phyloP scores from a whole-genome alignment of 345 rosid genomes.

The Syzygium aqueum region DNA sequence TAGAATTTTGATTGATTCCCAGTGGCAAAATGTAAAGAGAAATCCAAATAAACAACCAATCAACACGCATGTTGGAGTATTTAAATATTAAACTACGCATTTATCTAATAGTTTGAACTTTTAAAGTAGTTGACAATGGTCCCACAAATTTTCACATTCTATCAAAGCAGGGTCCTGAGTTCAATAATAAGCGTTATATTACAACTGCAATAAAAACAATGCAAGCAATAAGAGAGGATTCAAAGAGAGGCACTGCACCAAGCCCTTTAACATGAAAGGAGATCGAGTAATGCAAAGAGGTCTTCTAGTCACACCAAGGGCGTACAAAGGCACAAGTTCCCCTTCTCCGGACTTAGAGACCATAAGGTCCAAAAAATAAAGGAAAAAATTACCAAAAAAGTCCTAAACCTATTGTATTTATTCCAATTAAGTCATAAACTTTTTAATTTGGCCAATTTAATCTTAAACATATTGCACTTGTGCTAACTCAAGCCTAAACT shows the following conservation, averaged over 20 bases:
- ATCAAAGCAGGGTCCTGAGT: background rate
- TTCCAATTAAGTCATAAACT: too few relatives aligned
- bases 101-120: too few relatives aligned
- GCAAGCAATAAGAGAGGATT: background rate
- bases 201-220: background rate
- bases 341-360: too few relatives aligned
- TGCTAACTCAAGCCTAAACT: too few relatives aligned
- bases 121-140: too few relatives aligned
- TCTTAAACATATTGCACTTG: background rate
- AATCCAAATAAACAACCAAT: background rate
- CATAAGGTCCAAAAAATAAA: too few relatives aligned
- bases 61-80: background rate
- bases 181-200: background rate
- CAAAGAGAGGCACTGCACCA: background rate
- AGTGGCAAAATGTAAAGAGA: background rate
- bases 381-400: background rate
- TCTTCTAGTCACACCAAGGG: too few relatives aligned
- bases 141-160: background rate
- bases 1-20: too few relatives aligned
- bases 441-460: too few relatives aligned
- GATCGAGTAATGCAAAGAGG: too few relatives aligned
- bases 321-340: too few relatives aligned
- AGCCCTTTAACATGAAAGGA: background rate
- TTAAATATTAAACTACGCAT: background rate
- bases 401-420: background rate